A percentile compares a stretch with the other conserved stretches of the same genome.
Evolutionary conservation across 306 rosid genomes (phyloP).

Genomic region (Geum urbanum): DNA sequence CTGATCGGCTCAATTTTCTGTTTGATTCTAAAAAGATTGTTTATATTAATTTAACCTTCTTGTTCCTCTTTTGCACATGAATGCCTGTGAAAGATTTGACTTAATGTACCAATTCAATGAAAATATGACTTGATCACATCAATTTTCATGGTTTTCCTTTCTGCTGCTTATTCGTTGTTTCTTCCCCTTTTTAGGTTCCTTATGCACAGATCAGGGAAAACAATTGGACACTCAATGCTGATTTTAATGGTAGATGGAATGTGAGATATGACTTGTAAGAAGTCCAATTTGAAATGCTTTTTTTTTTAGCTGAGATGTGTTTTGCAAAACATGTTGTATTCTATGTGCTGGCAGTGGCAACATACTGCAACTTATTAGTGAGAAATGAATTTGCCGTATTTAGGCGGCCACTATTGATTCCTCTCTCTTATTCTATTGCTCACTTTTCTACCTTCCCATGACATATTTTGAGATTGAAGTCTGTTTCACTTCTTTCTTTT

Average conservation of each 20-base stretch:
- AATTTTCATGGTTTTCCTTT: neutral
- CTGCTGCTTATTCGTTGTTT: conserved; percentile 2
- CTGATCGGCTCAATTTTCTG: neutral
- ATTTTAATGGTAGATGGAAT: conserved; percentile 83
- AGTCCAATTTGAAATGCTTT: conserved; percentile 18
- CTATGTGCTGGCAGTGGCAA: conserved; percentile 25
- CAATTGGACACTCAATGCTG: conserved; percentile 80
- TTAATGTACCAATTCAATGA: neutral
- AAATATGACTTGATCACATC: too few relatives aligned
- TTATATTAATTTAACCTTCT: neutral
- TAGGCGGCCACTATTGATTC: neutral
- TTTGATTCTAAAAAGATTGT: neutral
- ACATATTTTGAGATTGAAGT: too few relatives aligned
- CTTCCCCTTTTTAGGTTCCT: conserved; percentile 58
- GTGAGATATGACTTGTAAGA: conserved; percentile 80
- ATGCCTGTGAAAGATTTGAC: neutral
- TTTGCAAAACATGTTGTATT: conserved; percentile 13
- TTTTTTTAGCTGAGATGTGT: conserved; percentile 27
- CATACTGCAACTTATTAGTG: conserved; percentile 3
- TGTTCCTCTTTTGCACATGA: neutral
- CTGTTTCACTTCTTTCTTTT: neutral
- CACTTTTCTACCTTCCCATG: neutral
- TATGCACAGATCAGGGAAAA: conserved; percentile 97
- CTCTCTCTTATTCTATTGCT: neutral
- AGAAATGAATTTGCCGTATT: neutral